These are phyloP conservation scores for Penicillium robsamsonii DNA, from an alignment of 495 filamentous ascomycete species.

Conservation along the genomic window DNA sequence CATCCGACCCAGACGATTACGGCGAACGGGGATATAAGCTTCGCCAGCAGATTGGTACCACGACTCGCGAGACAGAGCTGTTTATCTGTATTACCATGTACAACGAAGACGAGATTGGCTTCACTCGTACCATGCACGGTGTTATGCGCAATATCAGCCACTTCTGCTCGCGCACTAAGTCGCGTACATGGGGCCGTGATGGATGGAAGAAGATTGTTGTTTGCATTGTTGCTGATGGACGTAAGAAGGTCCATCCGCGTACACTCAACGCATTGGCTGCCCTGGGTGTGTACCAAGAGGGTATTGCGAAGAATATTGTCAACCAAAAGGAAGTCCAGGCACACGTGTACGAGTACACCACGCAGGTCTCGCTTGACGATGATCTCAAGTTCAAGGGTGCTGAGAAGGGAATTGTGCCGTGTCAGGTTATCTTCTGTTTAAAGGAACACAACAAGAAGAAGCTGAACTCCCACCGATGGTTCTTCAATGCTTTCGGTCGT, in stretches of 20 bases:
- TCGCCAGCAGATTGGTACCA: conserved; percentile 88
- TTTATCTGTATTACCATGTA: conserved; percentile 99
- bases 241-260: conserved; percentile 89
- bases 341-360: conserved; percentile 98
- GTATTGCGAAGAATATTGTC: conserved; percentile 97
- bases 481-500: conserved; percentile 97
- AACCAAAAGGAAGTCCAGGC: conserved; percentile 82
- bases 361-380: conserved; percentile 91
- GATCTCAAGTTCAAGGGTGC: conserved; percentile 98
- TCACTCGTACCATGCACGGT: conserved; percentile 97
- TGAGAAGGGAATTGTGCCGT: conserved; percentile 98
- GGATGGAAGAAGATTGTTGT: conserved; percentile 99
- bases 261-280: conserved; percentile 95
- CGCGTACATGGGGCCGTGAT: conserved; percentile 91
- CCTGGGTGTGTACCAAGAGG: conserved; percentile 98
- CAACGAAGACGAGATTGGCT: conserved; percentile 95
- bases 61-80: conserved; percentile 89
- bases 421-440: conserved; percentile 97
- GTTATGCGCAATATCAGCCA: conserved; percentile 98
- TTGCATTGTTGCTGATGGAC: conserved; percentile 90
- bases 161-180: conserved; percentile 89
- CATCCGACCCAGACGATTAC: conserved; percentile 96
- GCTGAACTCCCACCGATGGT: conserved; percentile 98
- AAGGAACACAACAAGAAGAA: conserved; percentile 99
- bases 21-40: conserved; percentile 84